These are phyloP conservation scores for Trichoderma gracile DNA, from an alignment of 2,329 filamentous ascomycete genomes.

Conservation along the genomic window DNA sequence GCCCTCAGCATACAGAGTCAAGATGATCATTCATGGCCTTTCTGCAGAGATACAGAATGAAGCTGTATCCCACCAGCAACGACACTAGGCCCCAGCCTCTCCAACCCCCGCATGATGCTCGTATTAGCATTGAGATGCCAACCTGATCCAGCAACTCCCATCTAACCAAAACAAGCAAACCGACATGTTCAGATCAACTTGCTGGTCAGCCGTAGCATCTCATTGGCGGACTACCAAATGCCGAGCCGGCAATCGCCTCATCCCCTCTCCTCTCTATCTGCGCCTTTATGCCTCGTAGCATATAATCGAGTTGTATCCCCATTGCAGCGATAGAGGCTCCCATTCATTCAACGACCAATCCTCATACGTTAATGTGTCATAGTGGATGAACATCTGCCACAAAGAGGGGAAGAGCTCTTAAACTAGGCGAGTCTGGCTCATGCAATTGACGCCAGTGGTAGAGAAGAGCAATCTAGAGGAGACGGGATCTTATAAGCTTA, in stretches of 20 bases:
- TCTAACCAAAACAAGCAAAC: slow-evolving; percentile 1
- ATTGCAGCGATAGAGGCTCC: not conserved
- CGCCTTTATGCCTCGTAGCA: not conserved
- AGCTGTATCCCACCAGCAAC: not conserved
- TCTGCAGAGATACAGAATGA: too few species aligned
- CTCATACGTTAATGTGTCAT: not conserved
- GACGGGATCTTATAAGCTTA: too few species aligned
- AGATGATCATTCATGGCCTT: too few species aligned
- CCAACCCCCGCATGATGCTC: not conserved
- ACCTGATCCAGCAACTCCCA: too few species aligned
- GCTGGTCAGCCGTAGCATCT: not conserved
- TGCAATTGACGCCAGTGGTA: too few species aligned
- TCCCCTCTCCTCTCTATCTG: not conserved
- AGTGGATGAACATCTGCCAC: not conserved
- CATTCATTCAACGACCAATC: not conserved
- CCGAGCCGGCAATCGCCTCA: slow-evolving; percentile 1
- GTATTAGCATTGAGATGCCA: not conserved
- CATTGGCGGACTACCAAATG: not conserved
- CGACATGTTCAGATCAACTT: not conserved
- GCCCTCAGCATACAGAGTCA: too few species aligned
- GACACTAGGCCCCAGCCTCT: too few species aligned
- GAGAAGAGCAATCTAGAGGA: too few species aligned
- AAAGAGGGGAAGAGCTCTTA: not conserved
- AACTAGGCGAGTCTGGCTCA: too few species aligned
- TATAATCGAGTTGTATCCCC: not conserved